Conservation (phyloP, 805 yeast genomes). For the Monosporozyma yasuniensis region DNA sequence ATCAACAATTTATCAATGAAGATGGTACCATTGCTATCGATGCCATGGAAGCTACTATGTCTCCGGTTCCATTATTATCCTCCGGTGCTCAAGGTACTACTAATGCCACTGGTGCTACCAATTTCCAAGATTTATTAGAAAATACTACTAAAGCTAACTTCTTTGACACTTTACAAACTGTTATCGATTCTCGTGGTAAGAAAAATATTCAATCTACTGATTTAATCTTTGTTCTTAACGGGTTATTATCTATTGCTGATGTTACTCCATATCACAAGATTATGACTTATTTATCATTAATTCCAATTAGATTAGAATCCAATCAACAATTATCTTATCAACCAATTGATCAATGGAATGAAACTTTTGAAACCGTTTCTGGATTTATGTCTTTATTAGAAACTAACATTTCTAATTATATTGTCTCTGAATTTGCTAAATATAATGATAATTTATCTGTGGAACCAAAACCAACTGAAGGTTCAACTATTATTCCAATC, state of each 20-base stretch:
- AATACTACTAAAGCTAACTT: constrained; percentile 38
- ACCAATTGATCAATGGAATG: constrained; percentile 76
- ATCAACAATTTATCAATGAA: constrained; percentile 60
- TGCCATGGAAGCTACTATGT: background rate
- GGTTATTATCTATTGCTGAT: constrained; percentile 41
- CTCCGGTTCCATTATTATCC: constrained; percentile 18
- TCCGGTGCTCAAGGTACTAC: constrained; percentile 21
- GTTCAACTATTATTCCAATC: constrained; percentile 59
- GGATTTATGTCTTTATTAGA: constrained; percentile 63
- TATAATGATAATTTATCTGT: constrained; percentile 66
- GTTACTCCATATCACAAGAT: constrained; percentile 65
- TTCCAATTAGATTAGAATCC: constrained; percentile 83
- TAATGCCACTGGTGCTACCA: constrained; percentile 18
- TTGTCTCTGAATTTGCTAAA: constrained; percentile 67
- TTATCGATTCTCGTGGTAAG: constrained; percentile 90
- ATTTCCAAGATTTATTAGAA: constrained; percentile 1
- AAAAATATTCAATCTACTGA: constrained; percentile 79
- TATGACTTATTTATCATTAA: constrained; percentile 65
- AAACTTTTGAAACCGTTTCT: constrained; percentile 53
- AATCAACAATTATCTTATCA: constrained; percentile 57
- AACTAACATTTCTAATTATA: constrained; percentile 44
- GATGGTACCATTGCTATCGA: constrained; percentile 16
- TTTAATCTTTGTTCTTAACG: constrained; percentile 66
- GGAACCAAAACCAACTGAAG: constrained; percentile 51
- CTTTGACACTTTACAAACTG: constrained; percentile 61